Conservation (phyloP, 441 rosid species). For the Melastoma candidum region DNA sequence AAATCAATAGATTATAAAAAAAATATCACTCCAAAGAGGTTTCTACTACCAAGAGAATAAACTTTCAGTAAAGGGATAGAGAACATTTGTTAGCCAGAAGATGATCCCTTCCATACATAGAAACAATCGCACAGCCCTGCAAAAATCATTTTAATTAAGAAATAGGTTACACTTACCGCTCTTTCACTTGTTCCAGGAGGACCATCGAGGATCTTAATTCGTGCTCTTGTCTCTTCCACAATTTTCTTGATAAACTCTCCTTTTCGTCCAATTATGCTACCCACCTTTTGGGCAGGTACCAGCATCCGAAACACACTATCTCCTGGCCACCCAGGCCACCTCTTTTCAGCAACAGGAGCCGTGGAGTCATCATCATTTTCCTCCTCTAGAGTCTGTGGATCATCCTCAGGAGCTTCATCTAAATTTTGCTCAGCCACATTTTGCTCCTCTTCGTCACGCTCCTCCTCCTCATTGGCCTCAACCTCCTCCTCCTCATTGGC, state of each 20-base stretch:
- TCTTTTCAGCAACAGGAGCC: constrained; percentile 48
- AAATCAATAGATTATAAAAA: too few relatives aligned
- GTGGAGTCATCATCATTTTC: constrained; percentile 29
- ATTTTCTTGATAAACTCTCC: constrained; percentile 97
- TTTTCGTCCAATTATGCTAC: constrained; percentile 95
- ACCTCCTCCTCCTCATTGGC: constrained; percentile 15
- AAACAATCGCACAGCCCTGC: constrained; percentile 3
- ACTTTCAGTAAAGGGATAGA: too few relatives aligned
- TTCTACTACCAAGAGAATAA: too few relatives aligned
- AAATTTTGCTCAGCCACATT: constrained; percentile 2
- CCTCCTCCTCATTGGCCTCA: constrained; percentile 22
- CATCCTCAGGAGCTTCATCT: constrained; percentile 11
- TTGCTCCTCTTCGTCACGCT: too few relatives aligned
- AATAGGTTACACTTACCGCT: constrained; percentile 67
- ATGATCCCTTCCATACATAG: neutral
- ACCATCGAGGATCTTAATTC: constrained; percentile 94
- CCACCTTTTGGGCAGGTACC: constrained; percentile 97
- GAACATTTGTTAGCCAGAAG: too few relatives aligned
- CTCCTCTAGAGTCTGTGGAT: constrained; percentile 27
- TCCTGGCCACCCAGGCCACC: constrained; percentile 99
- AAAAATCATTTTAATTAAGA: constrained; percentile 10
- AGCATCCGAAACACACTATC: constrained; percentile 96
- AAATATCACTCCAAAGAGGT: too few relatives aligned
- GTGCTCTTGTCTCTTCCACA: constrained; percentile 97
- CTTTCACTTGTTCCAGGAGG: constrained; percentile 97